These are phyloP conservation scores for Excoecaria agallocha DNA, from an alignment of 345 rosid genomes.

Conservation along the genomic window DNA sequence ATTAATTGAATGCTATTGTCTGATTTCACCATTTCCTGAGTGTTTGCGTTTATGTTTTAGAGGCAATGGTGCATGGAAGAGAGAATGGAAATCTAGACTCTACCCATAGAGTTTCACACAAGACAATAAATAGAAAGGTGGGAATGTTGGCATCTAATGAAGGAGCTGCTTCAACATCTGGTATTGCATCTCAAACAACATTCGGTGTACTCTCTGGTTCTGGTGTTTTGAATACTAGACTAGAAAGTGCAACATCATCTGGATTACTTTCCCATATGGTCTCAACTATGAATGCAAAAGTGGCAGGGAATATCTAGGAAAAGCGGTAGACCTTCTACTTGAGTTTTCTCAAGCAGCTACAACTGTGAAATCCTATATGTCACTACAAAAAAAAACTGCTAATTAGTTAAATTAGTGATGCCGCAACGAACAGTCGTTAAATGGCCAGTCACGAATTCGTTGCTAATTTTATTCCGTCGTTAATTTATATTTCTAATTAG, in stretches of 20 bases:
- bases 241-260: constrained; percentile 93
- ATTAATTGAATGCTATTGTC: neutral
- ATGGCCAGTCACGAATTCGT: too few relatives aligned
- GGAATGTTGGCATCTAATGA: constrained; percentile 49
- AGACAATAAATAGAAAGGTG: constrained; percentile 59
- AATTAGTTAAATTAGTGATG: too few relatives aligned
- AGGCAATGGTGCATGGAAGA: constrained; percentile 77
- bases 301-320: constrained; percentile 94
- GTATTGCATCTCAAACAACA: constrained; percentile 83
- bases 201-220: constrained; percentile 97
- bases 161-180: constrained; percentile 72
- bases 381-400: too few relatives aligned
- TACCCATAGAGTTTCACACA: constrained; percentile 54
- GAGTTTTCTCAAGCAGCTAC: constrained; percentile 98
- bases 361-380: constrained; percentile 84
- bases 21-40: neutral
- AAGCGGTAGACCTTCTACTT: constrained; percentile 92
- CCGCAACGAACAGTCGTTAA: too few relatives aligned
- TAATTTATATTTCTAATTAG: too few relatives aligned
- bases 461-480: too few relatives aligned
- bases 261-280: constrained; percentile 91
- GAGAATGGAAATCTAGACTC: constrained; percentile 74
- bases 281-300: constrained; percentile 83
- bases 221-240: constrained; percentile 93
- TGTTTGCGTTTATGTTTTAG: constrained; percentile 35